phyloP scores from a whole-genome alignment of 2,329 filamentous ascomycete species.

The Alternaria infectoria region DNA sequence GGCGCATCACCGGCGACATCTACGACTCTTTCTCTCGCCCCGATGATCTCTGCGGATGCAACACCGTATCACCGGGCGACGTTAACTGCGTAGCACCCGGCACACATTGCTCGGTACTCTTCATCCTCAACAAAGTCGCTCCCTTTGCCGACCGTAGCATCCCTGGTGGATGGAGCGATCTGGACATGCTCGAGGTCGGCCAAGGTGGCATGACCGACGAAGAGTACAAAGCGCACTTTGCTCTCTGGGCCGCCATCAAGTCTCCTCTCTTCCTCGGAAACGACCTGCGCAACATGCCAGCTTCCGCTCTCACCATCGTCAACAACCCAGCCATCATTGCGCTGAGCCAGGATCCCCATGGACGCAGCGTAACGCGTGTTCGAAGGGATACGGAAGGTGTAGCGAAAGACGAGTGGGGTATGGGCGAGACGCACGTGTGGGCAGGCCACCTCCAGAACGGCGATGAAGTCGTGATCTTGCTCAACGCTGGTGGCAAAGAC shows the following conservation, averaged over 20 bases:
- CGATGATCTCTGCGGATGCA: conserved; percentile 35
- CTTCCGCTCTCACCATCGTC: conserved; percentile 49
- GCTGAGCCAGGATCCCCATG: conserved; percentile 33
- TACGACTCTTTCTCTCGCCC: conserved; percentile 40
- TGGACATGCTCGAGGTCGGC: conserved; percentile 41
- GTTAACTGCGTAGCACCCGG: conserved; percentile 35
- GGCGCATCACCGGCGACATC: conserved; percentile 42
- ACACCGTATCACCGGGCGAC: conserved; percentile 30
- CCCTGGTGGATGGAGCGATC: conserved; percentile 38
- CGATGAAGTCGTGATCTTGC: conserved; percentile 28
- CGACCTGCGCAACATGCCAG: conserved; percentile 47
- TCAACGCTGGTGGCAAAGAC: conserved; percentile 28
- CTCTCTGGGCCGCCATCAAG: conserved; percentile 52
- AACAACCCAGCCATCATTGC: conserved; percentile 44
- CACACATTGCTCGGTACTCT: conserved; percentile 36
- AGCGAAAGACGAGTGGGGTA: conserved; percentile 29
- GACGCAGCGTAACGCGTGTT: conserved; percentile 29
- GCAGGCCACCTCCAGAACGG: conserved; percentile 28
- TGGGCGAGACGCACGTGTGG: conserved; percentile 36
- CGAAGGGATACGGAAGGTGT: conserved; percentile 22
- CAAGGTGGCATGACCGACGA: conserved; percentile 37
- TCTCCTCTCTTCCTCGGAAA: conserved; percentile 54
- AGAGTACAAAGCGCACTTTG: conserved; percentile 50
- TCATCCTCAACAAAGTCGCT: conserved; percentile 39
- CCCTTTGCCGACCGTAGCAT: conserved; percentile 36